phyloP scores from a whole-genome alignment of 805 yeast genomes.

The Metschnikowia colocasiae region DNA sequence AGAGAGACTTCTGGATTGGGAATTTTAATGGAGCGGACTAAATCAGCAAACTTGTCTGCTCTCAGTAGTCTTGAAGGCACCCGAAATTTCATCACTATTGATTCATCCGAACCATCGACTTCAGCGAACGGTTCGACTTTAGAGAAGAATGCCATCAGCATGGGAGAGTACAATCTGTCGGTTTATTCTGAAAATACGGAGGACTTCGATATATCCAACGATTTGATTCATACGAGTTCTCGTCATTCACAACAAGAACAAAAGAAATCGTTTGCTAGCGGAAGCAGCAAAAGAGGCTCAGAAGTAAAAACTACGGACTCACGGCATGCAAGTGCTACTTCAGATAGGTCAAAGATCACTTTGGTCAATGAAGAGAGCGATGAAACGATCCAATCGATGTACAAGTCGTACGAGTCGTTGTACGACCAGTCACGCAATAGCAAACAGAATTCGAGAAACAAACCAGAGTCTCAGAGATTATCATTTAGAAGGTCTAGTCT shows the following conservation, averaged over 20 bases:
- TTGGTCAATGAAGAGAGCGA: constrained; percentile 18
- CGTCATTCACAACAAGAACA: constrained; percentile 1
- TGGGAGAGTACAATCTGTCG: constrained; percentile 19
- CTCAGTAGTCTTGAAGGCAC: constrained; percentile 3
- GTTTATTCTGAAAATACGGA: constrained; percentile 23
- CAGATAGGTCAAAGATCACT: constrained; percentile 25
- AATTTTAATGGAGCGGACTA: constrained; percentile 4
- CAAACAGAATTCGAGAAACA: constrained; percentile 3
- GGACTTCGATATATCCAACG: constrained; percentile 12
- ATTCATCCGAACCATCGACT: constrained; percentile 16
- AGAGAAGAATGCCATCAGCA: constrained; percentile 23
- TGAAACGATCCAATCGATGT: constrained; percentile 25
- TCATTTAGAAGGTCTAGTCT: constrained; percentile 9
- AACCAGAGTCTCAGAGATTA: constrained; percentile 6
- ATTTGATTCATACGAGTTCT: constrained; percentile 8
- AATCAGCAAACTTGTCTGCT: not conserved
- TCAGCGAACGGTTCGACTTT: constrained; percentile 21
- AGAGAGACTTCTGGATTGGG: constrained; percentile 28
- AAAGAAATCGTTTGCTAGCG: not conserved
- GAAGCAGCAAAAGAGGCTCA: not conserved
- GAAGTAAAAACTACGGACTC: not conserved
- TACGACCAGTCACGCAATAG: constrained; percentile 5
- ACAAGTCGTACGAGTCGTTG: constrained; percentile 24
- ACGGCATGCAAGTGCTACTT: constrained; percentile 3
- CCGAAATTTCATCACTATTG: constrained; percentile 21